Evolutionary conservation across 116 monocot genomes (phyloP), one percentile per base, ranked within the genome.

Genomic region (Papilionanthe hybrid): DNA sequence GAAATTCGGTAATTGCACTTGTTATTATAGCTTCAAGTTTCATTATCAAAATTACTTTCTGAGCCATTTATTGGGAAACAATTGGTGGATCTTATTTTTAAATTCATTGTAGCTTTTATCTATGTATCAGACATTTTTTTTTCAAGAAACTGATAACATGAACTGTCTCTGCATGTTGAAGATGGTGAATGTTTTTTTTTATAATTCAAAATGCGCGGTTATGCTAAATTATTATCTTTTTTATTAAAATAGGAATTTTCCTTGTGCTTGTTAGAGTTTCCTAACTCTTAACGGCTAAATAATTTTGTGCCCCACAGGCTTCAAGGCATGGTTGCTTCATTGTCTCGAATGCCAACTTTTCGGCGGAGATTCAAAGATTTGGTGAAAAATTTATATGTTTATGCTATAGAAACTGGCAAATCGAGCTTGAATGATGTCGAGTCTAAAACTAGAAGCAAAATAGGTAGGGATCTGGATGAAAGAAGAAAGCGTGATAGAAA

Each of bases 261-360:
- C 53, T 53, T 13, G 15, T 53, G 18, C 53, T 53, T 3, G 12
- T 19, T 20, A 72, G 29, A 72, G 42, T 72, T 28, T 19, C 9
- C 65, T 32, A 65, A 0, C 25, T 65, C 53, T 15, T 53, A 17
- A 53, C 53, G 17, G 53, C 0, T 13, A 53, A 53, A 15, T 53
- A 23, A 27, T 65, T 65, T n/a, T 9, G 10, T 65, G n/a, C 27
- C 27, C 7, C 76, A 95, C 76, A 95, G 92, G 80, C 78, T 95
- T 78, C 92, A 92, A 58, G 92, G 95, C 7, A 91, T 92, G 55
- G 91, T 91, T 23, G 81, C 81, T 43, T 89, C 89, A 32, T 79
- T 92, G 79, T 86, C 92, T 1, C 55, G 90, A n/a, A 19, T 92
- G 23, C 95, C 92, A 7, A 87, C 89, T 37, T 92, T 92, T 65